Evolutionary conservation across 805 yeast species (phyloP).

Genomic region (Candida pini): DNA sequence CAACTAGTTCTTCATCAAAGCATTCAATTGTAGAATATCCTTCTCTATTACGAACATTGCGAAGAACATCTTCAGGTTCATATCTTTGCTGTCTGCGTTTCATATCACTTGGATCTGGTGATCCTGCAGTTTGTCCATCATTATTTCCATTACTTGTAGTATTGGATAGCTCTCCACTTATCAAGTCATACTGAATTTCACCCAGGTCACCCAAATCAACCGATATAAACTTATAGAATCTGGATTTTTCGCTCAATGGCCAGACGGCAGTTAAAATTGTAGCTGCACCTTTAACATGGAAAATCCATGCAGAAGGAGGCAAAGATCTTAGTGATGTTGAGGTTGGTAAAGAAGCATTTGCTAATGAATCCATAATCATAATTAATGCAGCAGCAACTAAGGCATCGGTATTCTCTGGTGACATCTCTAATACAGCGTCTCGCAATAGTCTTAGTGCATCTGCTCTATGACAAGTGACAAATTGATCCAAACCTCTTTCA

Average conservation of each 20-base stretch:
- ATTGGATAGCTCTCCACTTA: conserved; percentile 29
- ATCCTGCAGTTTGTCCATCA: conserved; percentile 6
- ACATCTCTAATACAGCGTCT: conserved; percentile 80
- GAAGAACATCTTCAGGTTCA: conserved; percentile 15
- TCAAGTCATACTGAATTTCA: conserved; percentile 43
- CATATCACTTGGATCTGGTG: conserved; percentile 5
- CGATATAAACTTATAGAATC: conserved; percentile 67
- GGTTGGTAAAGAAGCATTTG: conserved; percentile 72
- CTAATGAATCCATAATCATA: conserved; percentile 87
- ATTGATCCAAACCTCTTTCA: conserved; percentile 69
- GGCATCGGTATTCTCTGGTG: conserved; percentile 85
- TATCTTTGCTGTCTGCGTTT: conserved; percentile 6
- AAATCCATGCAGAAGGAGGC: conserved; percentile 95
- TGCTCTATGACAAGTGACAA: conserved; percentile 80
- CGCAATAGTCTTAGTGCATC: conserved; percentile 77
- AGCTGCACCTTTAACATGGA: conserved; percentile 95
- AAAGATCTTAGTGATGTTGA: conserved; percentile 50
- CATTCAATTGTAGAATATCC: conserved; percentile 61
- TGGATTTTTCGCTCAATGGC: conserved; percentile 70
- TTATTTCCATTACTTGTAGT: conserved; percentile 15
- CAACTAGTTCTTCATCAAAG: conserved; percentile 80
- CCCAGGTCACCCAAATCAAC: conserved; percentile 89
- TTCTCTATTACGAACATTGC: background rate
- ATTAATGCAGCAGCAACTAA: conserved; percentile 88
- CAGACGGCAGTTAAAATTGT: conserved; percentile 94